These are phyloP conservation scores for Phytophthora meadii DNA, from an alignment of 352 stramenopile species.

Conservation along the genomic window DNA sequence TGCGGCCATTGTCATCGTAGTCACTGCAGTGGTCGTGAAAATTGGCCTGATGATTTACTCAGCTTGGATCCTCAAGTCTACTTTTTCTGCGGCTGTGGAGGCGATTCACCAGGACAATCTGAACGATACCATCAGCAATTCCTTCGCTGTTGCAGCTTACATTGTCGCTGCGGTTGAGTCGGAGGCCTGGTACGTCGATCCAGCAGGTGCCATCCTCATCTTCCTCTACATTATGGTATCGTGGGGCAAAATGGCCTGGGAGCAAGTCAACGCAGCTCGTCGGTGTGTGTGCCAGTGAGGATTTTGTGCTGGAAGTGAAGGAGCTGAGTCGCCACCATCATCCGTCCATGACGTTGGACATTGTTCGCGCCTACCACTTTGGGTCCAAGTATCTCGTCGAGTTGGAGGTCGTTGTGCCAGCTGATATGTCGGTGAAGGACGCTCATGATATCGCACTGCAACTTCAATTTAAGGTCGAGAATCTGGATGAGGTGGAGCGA, in stretches of 20 bases:
- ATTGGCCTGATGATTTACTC: constrained; percentile 75
- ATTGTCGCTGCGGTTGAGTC: constrained; percentile 53
- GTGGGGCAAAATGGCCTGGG: constrained; percentile 92
- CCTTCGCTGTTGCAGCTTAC: constrained; percentile 87
- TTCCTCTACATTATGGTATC: constrained; percentile 94
- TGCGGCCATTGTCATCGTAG: constrained; percentile 85
- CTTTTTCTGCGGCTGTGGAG: constrained; percentile 54
- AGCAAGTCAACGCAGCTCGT: constrained; percentile 91
- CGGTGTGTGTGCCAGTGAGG: constrained; percentile 65
- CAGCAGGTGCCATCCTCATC: constrained; percentile 92
- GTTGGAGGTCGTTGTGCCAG: constrained; percentile 93
- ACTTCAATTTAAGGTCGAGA: constrained; percentile 94
- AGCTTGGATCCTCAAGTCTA: constrained; percentile 58
- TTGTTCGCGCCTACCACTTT: constrained; percentile 93
- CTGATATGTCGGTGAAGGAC: constrained; percentile 91
- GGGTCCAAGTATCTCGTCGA: constrained; percentile 95
- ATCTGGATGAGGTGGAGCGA: constrained; percentile 91
- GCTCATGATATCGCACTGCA: constrained; percentile 95
- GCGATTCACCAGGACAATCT: constrained; percentile 92
- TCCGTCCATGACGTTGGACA: constrained; percentile 84
- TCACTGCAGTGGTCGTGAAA: constrained; percentile 68
- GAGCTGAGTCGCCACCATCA: constrained; percentile 82
- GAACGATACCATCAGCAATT: constrained; percentile 95
- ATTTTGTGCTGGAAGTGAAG: constrained; percentile 92
- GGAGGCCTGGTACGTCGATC: constrained; percentile 90